These are phyloP conservation scores for Aphanomyces stellatus DNA, from an alignment of 352 stramenopile species.

Conservation along the genomic window DNA sequence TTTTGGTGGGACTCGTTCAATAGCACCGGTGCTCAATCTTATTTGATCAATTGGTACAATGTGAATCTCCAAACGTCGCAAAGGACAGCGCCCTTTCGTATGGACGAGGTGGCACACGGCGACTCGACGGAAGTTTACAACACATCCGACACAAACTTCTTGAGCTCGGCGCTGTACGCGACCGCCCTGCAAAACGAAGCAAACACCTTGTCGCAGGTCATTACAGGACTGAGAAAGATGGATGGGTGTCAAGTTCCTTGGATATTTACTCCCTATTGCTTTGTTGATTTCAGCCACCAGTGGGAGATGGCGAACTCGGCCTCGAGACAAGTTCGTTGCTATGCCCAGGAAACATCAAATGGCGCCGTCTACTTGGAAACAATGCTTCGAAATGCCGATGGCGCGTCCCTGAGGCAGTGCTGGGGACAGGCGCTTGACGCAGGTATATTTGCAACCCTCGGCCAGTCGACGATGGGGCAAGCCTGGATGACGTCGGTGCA, in stretches of 20 bases:
- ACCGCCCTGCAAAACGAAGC: not conserved
- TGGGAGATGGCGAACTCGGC: conserved; percentile 9
- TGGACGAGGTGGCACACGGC: not conserved
- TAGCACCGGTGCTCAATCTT: not conserved
- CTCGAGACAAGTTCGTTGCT: not conserved
- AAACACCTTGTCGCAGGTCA: not conserved
- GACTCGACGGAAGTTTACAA: not conserved
- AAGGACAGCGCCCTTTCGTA: not conserved
- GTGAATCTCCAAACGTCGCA: not conserved
- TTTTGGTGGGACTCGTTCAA: conserved; percentile 15
- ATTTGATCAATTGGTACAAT: conserved; percentile 5
- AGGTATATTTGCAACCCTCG: not conserved
- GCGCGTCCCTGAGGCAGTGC: too few relatives aligned
- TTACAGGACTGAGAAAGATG: not conserved
- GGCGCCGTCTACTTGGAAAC: conserved; percentile 4
- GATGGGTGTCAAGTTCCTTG: not conserved
- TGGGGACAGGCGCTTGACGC: not conserved
- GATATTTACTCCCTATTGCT: conserved; percentile 1
- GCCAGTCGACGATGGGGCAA: not conserved
- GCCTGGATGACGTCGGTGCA: not conserved
- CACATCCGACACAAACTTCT: not conserved
- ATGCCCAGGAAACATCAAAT: not conserved
- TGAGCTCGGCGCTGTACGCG: not conserved
- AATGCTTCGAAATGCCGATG: not conserved
- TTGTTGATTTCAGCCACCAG: not conserved